Base-by-base conservation (phyloP, 1,284 basidiomycete genomes). In the Porodaedalea pini region DNA sequence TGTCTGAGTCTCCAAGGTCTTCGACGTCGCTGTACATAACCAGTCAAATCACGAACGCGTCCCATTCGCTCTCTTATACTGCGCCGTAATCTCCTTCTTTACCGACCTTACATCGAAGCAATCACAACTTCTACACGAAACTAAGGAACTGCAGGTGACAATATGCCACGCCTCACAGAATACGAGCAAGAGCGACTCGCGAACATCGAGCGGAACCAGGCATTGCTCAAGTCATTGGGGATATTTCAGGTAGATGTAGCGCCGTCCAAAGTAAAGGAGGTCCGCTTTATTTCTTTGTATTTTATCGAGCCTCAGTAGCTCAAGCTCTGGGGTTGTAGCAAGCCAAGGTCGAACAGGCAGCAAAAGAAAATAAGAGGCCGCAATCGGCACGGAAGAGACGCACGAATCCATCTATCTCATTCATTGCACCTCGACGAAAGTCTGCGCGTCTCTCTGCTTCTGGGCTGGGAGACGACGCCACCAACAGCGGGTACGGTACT, bases 121-220 rank as follows among this genome's bases (percentile, higher is more conserved):
- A 55, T 39, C 48, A 56, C 23, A 27, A 41, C 37, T 47, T 44
- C 17, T 39, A 40, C 23, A 15, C n/a, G n/a, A n/a, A n/a, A n/a
- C n/a, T n/a, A n/a, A n/a, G n/a, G n/a, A n/a, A n/a, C n/a, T n/a
- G n/a, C n/a, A n/a, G n/a, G n/a, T n/a, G n/a, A n/a, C 41, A 40
- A 21, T 32, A 60, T 60, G 59, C 59, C 59, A 6, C 59, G 47
- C 15, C 60, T 59, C 41, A 56, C 60, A 32, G 51, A 60, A 48
- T 71, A 71, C 54, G 70, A 71, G 57, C 56, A 62, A 41, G 62
- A 70, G 50, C 51, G 74, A 40, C 64, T 68, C 43, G 65, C 67
- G 43, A 73, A 72, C 60, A 75, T 75, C 36, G 64, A 66, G 66
- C 69, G 65, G 62, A 71, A 66, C 58, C 55, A 63, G 47, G 58